phyloP scores from a whole-genome alignment of 2,329 filamentous ascomycete genomes.

The Claviceps humidiphila region DNA sequence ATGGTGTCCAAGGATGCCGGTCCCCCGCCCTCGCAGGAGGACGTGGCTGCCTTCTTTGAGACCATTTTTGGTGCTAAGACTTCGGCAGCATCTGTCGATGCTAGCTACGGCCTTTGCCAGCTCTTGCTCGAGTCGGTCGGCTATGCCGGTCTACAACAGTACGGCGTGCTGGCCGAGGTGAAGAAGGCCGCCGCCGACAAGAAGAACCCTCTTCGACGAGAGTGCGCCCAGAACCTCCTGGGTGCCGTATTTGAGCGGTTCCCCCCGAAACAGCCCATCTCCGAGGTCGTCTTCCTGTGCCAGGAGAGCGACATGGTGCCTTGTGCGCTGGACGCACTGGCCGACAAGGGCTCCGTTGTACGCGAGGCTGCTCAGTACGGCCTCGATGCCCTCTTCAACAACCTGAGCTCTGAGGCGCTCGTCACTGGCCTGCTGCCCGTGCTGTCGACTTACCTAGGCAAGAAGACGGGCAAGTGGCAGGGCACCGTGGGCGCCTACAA shows the following conservation, averaged over 20 bases:
- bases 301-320: conserved; percentile 63
- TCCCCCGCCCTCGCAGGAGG: conserved; percentile 50
- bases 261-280: conserved; percentile 60
- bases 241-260: conserved; percentile 90
- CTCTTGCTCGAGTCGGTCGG: conserved; percentile 41
- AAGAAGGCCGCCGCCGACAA: conserved; percentile 78
- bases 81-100: conserved; percentile 55
- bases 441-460: conserved; percentile 62
- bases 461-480: conserved; percentile 91
- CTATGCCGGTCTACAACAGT: conserved; percentile 36
- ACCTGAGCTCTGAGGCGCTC: conserved; percentile 69
- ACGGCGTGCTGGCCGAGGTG: conserved; percentile 41
- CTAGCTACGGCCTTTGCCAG: conserved; percentile 48
- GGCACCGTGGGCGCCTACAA: conserved; percentile 78
- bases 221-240: conserved; percentile 88
- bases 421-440: conserved; percentile 71
- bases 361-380: conserved; percentile 90
- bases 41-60: conserved; percentile 50
- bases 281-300: conserved; percentile 70
- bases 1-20: conserved; percentile 34
- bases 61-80: conserved; percentile 57
- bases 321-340: conserved; percentile 67
- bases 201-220: conserved; percentile 74
- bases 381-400: conserved; percentile 74
- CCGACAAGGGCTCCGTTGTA: conserved; percentile 82